Evolutionary conservation across 495 filamentous ascomycete genomes (phyloP), one percentile per base, ranked within the genome.

Genomic region (Hypoxylon perforatum): DNA sequence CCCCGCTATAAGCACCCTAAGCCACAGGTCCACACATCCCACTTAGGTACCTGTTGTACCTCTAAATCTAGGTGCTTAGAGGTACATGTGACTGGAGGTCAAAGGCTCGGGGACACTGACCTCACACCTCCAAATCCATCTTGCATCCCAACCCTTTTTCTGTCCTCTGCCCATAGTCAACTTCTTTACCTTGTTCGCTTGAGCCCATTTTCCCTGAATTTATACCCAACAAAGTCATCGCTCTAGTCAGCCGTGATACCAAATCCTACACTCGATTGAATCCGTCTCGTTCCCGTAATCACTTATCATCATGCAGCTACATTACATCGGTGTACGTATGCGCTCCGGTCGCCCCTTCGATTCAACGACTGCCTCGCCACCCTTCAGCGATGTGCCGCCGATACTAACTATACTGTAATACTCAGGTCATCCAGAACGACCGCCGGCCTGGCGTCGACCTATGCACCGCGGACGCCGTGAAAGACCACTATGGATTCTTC

Each of bases 241-340:
- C 25, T 28, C 25, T 28, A 3, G 35, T 35, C 6, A 7, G 10
- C 19, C 11, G 4, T 22, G 2, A 9, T 30, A 47, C 2, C 51
- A 18, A 33, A 57, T 22, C 33, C 9, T 19, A 46, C 14, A 30
- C 12, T 46, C 46, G 22, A 53, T 11, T 46, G 5, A 22, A 46
- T n/a, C 23, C 21, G 21, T 22, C n/a, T 39, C 51, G 4, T 4
- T 44, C 28, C 50, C 44, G 33, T 50, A 63, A 15, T 30, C 33
- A 64, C 35, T 49, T 35, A 77, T 75, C 81, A 88, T 59, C 77
- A 97, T 97, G 94, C 97, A 96, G 87, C 82, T 98, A 71, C 86
- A 91, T 80, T 97, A 96, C 80, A 92, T 96, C 71, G 93, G 93
- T 60, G 93, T 96, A 88, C 63, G 88, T 65, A 36, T 52, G 66